A percentile compares a stretch with the other conserved stretches of the same genome.
Evolutionary conservation across 768 basidiomycete genomes (phyloP).

Genomic region (Hebeloma cylindrosporum): DNA sequence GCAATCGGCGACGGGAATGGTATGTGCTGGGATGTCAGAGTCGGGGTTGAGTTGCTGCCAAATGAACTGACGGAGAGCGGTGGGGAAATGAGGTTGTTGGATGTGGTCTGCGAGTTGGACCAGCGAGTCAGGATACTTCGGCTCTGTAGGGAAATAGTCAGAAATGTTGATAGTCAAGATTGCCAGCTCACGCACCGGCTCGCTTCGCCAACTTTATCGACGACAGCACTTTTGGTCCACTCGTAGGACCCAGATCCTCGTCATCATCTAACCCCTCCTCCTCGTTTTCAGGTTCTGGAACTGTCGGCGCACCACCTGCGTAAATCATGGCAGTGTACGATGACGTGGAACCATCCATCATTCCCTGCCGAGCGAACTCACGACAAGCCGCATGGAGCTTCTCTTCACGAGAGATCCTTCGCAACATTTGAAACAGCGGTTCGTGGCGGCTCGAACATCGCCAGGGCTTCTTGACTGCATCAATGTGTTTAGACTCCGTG

Average conservation of each 20-base stretch:
- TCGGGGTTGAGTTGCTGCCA: slow-evolving; percentile 12
- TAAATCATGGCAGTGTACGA: slow-evolving; percentile 11
- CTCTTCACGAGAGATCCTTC: slow-evolving; percentile 20
- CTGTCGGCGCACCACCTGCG: not conserved
- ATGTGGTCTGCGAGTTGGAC: slow-evolving; percentile 13
- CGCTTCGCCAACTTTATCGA: slow-evolving; percentile 13
- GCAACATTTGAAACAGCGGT: slow-evolving; percentile 30
- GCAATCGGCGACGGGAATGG: slow-evolving; percentile 8
- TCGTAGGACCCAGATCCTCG: not conserved
- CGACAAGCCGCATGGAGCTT: slow-evolving; percentile 21
- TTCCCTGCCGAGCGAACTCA: slow-evolving; percentile 2
- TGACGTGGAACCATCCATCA: slow-evolving; percentile 16
- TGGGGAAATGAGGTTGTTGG: slow-evolving; percentile 15
- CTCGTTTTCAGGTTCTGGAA: too few relatives aligned
- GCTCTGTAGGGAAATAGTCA: slow-evolving; percentile 3
- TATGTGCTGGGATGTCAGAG: not conserved
- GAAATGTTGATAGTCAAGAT: not conserved
- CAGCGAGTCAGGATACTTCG: slow-evolving; percentile 13
- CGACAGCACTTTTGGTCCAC: slow-evolving; percentile 9
- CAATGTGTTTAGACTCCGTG: slow-evolving; percentile 28
- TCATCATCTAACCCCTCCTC: slow-evolving; percentile 11
- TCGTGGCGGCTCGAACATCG: slow-evolving; percentile 24
- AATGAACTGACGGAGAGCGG: slow-evolving; percentile 18
- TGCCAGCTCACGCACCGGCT: slow-evolving; percentile 1
- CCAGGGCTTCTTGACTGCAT: slow-evolving; percentile 32